Conservation (phyloP, 192 early-diverging fungal genomes). For the Coemansia sp. region DNA sequence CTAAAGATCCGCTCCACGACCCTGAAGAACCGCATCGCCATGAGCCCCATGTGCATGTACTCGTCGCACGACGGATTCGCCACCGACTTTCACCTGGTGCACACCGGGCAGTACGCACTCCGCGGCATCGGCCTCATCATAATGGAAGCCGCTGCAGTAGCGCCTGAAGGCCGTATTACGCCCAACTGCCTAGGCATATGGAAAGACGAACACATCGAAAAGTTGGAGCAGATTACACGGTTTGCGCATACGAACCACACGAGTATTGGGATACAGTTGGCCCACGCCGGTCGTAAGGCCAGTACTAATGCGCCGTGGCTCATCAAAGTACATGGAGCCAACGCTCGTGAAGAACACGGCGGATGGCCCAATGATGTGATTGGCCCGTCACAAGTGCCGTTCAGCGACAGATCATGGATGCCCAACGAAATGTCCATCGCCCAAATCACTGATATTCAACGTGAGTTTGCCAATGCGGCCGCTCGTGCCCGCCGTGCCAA, state of each 20-base stretch:
- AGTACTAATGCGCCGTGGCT: slow-evolving; percentile 37
- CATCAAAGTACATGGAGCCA: slow-evolving; percentile 14
- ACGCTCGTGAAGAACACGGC: slow-evolving; percentile 34
- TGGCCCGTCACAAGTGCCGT: slow-evolving; percentile 61
- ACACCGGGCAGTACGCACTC: slow-evolving; percentile 68
- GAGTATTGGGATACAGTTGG: slow-evolving; percentile 72
- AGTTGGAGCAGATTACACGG: slow-evolving; percentile 47
- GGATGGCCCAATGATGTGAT: slow-evolving; percentile 77
- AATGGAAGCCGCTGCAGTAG: slow-evolving; percentile 75
- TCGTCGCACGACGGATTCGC: slow-evolving; percentile 64
- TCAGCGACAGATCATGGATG: slow-evolving; percentile 24
- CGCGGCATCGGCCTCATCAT: slow-evolving; percentile 79
- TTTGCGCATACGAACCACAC: slow-evolving; percentile 64
- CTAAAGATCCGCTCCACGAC: slow-evolving; percentile 64
- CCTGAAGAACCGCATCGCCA: slow-evolving; percentile 73
- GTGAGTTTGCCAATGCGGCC: slow-evolving; percentile 67
- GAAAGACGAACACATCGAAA: slow-evolving; percentile 73
- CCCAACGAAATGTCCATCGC: slow-evolving; percentile 60
- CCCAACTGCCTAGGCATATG: slow-evolving; percentile 79
- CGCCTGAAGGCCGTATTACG: slow-evolving; percentile 74
- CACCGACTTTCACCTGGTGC: slow-evolving; percentile 66
- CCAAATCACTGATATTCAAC: slow-evolving; percentile 66
- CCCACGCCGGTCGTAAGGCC: slow-evolving; percentile 81
- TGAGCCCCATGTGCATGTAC: slow-evolving; percentile 87
- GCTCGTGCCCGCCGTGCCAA: slow-evolving; percentile 73